These are phyloP conservation scores for Tirmania nivea DNA, from an alignment of 495 filamentous ascomycete genomes.

Conservation along the genomic window DNA sequence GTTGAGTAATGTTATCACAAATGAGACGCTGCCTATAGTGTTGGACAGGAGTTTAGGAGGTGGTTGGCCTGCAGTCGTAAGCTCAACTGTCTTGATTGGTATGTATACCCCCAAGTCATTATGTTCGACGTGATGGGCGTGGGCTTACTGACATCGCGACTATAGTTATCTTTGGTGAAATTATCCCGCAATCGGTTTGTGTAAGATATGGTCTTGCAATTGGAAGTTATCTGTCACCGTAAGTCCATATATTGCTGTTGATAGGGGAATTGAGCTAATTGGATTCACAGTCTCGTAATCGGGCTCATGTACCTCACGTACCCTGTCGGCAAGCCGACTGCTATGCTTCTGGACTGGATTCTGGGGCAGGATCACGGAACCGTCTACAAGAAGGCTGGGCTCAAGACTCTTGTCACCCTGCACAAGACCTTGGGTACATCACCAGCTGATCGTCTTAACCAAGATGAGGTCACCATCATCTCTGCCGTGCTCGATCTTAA, in stretches of 20 bases:
- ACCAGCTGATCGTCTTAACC: slow-evolving; percentile 66
- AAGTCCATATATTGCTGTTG: neutral
- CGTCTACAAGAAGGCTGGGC: slow-evolving; percentile 82
- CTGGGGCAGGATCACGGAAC: slow-evolving; percentile 86
- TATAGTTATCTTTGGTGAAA: slow-evolving; percentile 87
- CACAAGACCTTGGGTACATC: slow-evolving; percentile 76
- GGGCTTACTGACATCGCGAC: neutral
- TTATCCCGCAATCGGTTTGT: slow-evolving; percentile 87
- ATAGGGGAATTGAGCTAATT: neutral
- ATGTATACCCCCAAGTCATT: slow-evolving; percentile 14
- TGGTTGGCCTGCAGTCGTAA: slow-evolving; percentile 81
- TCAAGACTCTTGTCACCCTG: slow-evolving; percentile 77
- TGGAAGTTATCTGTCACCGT: slow-evolving; percentile 76
- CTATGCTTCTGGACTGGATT: slow-evolving; percentile 69
- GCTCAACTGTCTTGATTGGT: slow-evolving; percentile 87
- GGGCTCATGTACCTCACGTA: slow-evolving; percentile 77
- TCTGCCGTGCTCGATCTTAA: slow-evolving; percentile 90
- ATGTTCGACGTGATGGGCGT: neutral
- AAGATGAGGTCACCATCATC: slow-evolving; percentile 97
- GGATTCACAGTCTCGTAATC: slow-evolving; percentile 37
- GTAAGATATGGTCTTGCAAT: slow-evolving; percentile 95
- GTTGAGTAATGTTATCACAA: slow-evolving; percentile 91
- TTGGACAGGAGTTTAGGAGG: slow-evolving; percentile 84
- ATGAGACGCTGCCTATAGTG: slow-evolving; percentile 89
- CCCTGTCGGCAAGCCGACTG: slow-evolving; percentile 71